phyloP scores from a whole-genome alignment of 192 early-diverging fungal species.

The Podila horticola region DNA sequence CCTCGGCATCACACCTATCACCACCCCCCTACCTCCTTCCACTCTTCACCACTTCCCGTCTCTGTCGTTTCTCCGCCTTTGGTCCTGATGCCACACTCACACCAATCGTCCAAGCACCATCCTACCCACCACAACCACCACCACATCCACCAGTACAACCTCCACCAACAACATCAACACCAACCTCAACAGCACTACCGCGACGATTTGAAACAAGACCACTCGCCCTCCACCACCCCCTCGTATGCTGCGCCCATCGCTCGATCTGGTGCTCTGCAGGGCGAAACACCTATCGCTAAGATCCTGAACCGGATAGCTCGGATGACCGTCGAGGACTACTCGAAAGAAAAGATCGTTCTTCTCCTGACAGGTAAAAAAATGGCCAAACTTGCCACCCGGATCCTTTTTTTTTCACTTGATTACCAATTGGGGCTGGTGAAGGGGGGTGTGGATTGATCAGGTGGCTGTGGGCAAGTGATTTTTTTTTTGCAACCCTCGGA shows the following conservation, averaged over 20 bases:
- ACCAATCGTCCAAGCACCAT: constrained; percentile 1
- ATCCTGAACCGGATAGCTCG: constrained; percentile 34
- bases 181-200: constrained; percentile 8
- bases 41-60: not conserved
- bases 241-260: constrained; percentile 3
- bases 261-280: not conserved
- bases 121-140: constrained; percentile 10
- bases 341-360: constrained; percentile 49
- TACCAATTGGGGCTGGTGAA: too few relatives aligned
- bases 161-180: constrained; percentile 3
- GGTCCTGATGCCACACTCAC: constrained; percentile 13
- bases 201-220: not conserved
- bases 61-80: not conserved
- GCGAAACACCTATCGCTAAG: constrained; percentile 36
- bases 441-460: too few relatives aligned
- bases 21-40: constrained; percentile 7
- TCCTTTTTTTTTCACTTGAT: too few relatives aligned
- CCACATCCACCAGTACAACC: constrained; percentile 1
- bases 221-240: not conserved
- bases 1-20: constrained; percentile 46
- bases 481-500: too few relatives aligned
- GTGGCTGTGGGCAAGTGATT: too few relatives aligned
- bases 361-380: constrained; percentile 34
- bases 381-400: too few relatives aligned
- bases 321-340: constrained; percentile 39